phyloP scores from a whole-genome alignment of 495 filamentous ascomycete species.

The Hypoxylon lienhwacheense region DNA sequence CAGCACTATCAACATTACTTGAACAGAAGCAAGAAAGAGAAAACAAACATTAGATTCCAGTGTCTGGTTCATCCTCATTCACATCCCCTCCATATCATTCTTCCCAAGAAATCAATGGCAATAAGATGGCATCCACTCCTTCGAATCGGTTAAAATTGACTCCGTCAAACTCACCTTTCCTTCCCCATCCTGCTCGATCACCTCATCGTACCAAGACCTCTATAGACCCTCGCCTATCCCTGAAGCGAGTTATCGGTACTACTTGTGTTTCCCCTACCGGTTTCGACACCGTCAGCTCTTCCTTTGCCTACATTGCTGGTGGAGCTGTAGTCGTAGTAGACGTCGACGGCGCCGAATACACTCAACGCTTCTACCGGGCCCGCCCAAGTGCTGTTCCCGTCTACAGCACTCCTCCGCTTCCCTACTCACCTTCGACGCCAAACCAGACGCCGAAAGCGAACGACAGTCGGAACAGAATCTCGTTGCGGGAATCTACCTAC shows the following conservation, averaged over 20 bases:
- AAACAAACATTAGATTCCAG: no score
- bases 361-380: conserved; percentile 88
- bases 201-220: conserved; percentile 56
- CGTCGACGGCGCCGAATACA: conserved; percentile 70
- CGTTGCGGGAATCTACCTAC: conserved; percentile 60
- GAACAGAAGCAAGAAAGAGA: conserved; percentile 14
- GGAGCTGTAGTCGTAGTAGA: conserved; percentile 90
- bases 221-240: conserved; percentile 60
- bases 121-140: conserved; percentile 60
- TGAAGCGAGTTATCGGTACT: conserved; percentile 84
- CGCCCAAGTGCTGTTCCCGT: conserved; percentile 74
- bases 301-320: conserved; percentile 88
- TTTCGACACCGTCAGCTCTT: conserved; percentile 77
- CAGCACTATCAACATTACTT: conserved; percentile 34
- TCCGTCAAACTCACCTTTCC: conserved; percentile 75
- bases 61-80: conserved; percentile 3
- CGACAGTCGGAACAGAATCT: conserved; percentile 62
- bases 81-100: conserved; percentile 12
- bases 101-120: conserved; percentile 50
- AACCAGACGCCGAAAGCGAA: conserved; percentile 65
- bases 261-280: conserved; percentile 82
- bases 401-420: conserved; percentile 47
- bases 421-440: conserved; percentile 51
- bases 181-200: conserved; percentile 63
- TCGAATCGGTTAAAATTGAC: conserved; percentile 72